phyloP scores from a whole-genome alignment of 1,284 basidiomycete genomes.

The Mycosarcoma mackinlayi region DNA sequence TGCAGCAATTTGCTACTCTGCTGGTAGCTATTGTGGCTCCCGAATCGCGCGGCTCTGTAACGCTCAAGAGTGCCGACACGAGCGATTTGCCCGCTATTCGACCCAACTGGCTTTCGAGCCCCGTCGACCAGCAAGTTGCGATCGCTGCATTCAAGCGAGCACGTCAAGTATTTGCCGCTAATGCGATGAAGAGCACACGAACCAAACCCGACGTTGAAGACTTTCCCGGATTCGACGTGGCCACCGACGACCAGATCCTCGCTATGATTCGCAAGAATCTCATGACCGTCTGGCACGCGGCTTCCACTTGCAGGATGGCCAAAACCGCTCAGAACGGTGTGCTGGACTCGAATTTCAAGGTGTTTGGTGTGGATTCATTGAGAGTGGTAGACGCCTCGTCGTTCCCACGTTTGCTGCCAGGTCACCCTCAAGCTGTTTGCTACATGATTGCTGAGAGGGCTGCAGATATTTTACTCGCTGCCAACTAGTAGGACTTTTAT shows the following conservation, averaged over 20 bases:
- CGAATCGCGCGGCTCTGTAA: constrained; percentile 68
- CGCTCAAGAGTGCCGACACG: constrained; percentile 67
- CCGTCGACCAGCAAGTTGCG: constrained; percentile 66
- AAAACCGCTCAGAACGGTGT: constrained; percentile 68
- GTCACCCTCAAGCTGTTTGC: constrained; percentile 53
- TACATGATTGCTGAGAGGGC: constrained; percentile 58
- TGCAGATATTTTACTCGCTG: constrained; percentile 33
- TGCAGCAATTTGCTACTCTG: constrained; percentile 46
- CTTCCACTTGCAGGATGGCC: constrained; percentile 67
- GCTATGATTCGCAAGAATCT: constrained; percentile 68
- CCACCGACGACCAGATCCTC: constrained; percentile 70
- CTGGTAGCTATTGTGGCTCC: constrained; percentile 58
- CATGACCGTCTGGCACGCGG: constrained; percentile 70
- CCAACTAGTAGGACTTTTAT: constrained; percentile 7
- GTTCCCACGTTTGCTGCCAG: constrained; percentile 67
- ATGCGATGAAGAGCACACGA: constrained; percentile 67
- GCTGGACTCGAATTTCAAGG: constrained; percentile 71
- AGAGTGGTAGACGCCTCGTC: constrained; percentile 72
- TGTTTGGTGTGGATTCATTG: constrained; percentile 71
- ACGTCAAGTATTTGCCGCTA: constrained; percentile 62
- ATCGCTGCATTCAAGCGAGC: constrained; percentile 42
- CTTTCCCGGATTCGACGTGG: constrained; percentile 52
- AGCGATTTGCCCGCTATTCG: constrained; percentile 71
- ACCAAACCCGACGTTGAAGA: constrained; percentile 67
- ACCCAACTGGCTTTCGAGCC: constrained; percentile 61